Percentiles rank a stretch among this genome's conserved stretches.
These are phyloP conservation scores for Citropsis articulata DNA, from an alignment of 345 rosid species.

Conservation along the genomic window DNA sequence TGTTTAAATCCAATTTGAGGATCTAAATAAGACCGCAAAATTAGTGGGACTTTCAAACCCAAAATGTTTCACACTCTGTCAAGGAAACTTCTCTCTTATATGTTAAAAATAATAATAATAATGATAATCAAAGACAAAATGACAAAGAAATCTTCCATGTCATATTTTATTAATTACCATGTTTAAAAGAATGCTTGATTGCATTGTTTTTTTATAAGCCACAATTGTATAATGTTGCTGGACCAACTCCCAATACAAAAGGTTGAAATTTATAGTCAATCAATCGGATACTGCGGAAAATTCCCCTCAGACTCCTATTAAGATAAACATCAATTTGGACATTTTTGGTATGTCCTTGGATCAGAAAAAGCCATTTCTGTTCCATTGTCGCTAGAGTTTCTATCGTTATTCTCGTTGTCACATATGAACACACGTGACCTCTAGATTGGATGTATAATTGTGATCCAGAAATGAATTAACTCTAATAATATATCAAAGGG, in stretches of 20 bases:
- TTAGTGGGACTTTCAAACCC: constrained; percentile 21
- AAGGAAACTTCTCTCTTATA: constrained; percentile 4
- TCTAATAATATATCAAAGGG: background rate
- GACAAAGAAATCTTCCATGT: constrained; percentile 47
- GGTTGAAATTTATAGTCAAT: constrained; percentile 27
- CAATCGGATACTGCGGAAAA: constrained; percentile 16
- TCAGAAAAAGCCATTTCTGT: constrained; percentile 29
- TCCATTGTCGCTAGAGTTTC: constrained; percentile 29
- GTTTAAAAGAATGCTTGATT: constrained; percentile 9
- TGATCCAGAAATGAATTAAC: background rate
- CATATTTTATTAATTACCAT: constrained; percentile 10
- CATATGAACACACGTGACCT: constrained; percentile 20
- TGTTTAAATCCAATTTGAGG: constrained; percentile 33
- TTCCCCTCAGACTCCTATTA: background rate
- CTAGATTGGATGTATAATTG: background rate
- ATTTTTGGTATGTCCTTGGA: constrained; percentile 17
- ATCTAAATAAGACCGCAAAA: constrained; percentile 28
- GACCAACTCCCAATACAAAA: constrained; percentile 29
- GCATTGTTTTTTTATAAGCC: constrained; percentile 19
- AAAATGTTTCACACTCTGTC: constrained; percentile 23
- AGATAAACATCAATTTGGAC: background rate
- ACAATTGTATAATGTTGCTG: background rate
- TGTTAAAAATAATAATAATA: background rate
- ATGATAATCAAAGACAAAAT: constrained; percentile 23
- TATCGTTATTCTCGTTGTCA: constrained; percentile 20